These are phyloP conservation scores for Podospora pseudopauciseta DNA, from an alignment of 495 filamentous ascomycete species.

Conservation along the genomic window DNA sequence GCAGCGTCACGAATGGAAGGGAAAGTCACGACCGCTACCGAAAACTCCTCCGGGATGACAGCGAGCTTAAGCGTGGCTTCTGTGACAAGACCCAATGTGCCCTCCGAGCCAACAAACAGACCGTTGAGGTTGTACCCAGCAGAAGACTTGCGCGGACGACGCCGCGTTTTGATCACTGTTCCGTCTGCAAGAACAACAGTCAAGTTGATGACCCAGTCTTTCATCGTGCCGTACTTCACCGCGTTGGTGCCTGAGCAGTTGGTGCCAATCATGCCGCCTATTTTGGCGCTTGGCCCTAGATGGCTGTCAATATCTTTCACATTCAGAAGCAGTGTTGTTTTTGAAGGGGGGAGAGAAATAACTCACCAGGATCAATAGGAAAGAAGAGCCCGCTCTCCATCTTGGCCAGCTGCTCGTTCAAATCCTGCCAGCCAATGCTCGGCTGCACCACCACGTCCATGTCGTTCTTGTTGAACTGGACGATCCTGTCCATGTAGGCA, in stretches of 20 bases:
- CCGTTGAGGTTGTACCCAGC: conserved; percentile 78
- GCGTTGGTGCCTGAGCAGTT: conserved; percentile 80
- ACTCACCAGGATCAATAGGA: conserved; percentile 73
- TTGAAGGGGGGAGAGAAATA: not conserved
- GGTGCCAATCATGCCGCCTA: conserved; percentile 75
- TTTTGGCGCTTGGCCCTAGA: conserved; percentile 58
- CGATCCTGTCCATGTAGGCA: conserved; percentile 75
- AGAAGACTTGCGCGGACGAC: conserved; percentile 70
- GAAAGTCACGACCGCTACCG: conserved; percentile 74
- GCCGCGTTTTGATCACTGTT: conserved; percentile 71
- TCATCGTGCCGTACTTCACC: conserved; percentile 80
- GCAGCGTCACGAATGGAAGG: conserved; percentile 70
- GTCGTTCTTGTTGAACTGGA: conserved; percentile 76
- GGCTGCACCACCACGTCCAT: conserved; percentile 93
- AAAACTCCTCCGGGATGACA: conserved; percentile 66
- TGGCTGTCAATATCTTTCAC: not conserved
- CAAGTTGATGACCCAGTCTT: conserved; percentile 79
- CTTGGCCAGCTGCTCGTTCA: conserved; percentile 71
- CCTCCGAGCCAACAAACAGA: conserved; percentile 74
- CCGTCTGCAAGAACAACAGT: conserved; percentile 79
- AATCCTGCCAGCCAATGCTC: conserved; percentile 82
- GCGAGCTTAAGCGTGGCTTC: conserved; percentile 73
- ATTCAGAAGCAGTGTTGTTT: not conserved
- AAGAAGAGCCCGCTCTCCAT: conserved; percentile 79
- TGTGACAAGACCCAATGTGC: conserved; percentile 73